Conservation (phyloP, 108 stramenopile genomes). For the Chaetoceros tenuissimus region DNA sequence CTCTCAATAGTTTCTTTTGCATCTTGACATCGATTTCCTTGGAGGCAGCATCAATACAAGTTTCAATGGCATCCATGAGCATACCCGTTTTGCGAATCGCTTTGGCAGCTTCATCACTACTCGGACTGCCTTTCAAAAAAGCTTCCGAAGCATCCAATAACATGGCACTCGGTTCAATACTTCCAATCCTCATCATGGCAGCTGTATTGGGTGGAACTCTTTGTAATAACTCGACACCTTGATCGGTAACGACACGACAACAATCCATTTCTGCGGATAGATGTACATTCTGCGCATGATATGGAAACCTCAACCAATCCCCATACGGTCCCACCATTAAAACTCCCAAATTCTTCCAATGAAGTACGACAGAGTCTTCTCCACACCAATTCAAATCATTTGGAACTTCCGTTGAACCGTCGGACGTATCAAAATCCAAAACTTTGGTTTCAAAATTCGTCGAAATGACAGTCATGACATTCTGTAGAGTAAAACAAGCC, state of each 20-base stretch:
- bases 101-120: slow-evolving; percentile 74
- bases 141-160: slow-evolving; percentile 92
- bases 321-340: slow-evolving; percentile 95
- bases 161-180: slow-evolving; percentile 90
- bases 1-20: slow-evolving; percentile 86
- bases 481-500: slow-evolving; percentile 85
- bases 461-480: slow-evolving; percentile 85
- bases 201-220: slow-evolving; percentile 88
- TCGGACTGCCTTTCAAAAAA: slow-evolving; percentile 76
- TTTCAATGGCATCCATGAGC: slow-evolving; percentile 67
- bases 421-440: slow-evolving; percentile 83
- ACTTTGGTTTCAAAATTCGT: slow-evolving; percentile 89
- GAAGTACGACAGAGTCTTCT: slow-evolving; percentile 88
- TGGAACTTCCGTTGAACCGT: slow-evolving; percentile 59
- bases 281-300: slow-evolving; percentile 62
- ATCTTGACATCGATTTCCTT: slow-evolving; percentile 79
- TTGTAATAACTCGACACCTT: slow-evolving; percentile 81
- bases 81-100: slow-evolving; percentile 55
- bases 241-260: slow-evolving; percentile 82
- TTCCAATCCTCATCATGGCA: slow-evolving; percentile 75
- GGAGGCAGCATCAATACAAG: slow-evolving; percentile 80
- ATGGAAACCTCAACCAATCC: slow-evolving; percentile 88
- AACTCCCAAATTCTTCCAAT: slow-evolving; percentile 89
- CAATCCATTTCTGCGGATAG: slow-evolving; percentile 92
- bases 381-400: slow-evolving; percentile 90